Evolutionary conservation across 768 basidiomycete genomes (phyloP), one percentile per base, ranked within the genome.

Genomic region (Amylocystis lapponica): DNA sequence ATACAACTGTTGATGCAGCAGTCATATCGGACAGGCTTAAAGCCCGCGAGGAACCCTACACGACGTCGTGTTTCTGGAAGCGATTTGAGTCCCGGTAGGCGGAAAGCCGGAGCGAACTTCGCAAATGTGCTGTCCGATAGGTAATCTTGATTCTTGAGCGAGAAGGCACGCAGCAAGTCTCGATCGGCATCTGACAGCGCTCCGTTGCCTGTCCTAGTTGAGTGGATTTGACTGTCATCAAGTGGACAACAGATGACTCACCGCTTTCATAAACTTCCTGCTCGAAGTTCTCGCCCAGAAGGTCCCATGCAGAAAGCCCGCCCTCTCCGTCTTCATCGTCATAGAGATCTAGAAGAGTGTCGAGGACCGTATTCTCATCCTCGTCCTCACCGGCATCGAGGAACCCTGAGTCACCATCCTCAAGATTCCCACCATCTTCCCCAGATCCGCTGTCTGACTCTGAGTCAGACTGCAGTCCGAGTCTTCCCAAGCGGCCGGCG

Each of bases 1-100:
- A 53, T 53, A 47, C 74, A 75, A 0, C 66, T 69, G 38, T 68
- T 66, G 20, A 54, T 37, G 53, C 74, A 76, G 51, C 71, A 74
- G 51, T 74, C 52, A 52, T 62, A 69, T 59, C 27, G 37, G 1
- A 54, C 44, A 1, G 67, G 62, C 17, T 42, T 47, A 31, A 72
- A 51, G 2, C 57, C 62, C 3, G 68, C 51, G 3, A 71, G 60
- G 27, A 57, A 61, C 5, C 47, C 47, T 3, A 61, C 47, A 6
- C 55, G 60, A 16, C 36, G 19, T 9, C 21, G 22, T 11, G 36
- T 20, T 10, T 20, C 36, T 11, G 19, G 9, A 11, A 37, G 17
- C 10, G 11, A 11, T 6, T 19, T 8, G 10, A 37, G 22, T 5
- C 36, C 36, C 11, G 36, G 36, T 5, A 22, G 19, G 9, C 16